phyloP scores from a whole-genome alignment of 78 protist genomes.

The slime mould (Dictyostelium discoideum) region DNA sequence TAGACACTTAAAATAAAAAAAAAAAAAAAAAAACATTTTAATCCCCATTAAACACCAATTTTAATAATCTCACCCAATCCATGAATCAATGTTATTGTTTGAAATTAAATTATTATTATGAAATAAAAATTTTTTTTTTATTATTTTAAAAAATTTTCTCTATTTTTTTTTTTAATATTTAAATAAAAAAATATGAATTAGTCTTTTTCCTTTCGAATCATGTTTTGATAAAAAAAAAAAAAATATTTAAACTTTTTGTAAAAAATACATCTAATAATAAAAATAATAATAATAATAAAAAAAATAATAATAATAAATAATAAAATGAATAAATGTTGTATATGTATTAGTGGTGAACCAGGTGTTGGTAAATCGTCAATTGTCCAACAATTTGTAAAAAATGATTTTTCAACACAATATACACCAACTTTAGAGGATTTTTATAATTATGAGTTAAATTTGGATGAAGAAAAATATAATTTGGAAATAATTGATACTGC shows the following conservation, averaged over 20 bases:
- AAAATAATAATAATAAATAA: neutral
- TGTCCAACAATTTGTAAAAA: constrained; percentile 28
- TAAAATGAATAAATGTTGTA: neutral
- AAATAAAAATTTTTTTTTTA: neutral
- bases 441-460: constrained; percentile 24
- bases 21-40: neutral
- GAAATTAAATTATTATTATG: neutral
- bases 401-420: constrained; percentile 40
- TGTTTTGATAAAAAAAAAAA: neutral
- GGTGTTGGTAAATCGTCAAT: neutral
- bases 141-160: too few relatives aligned
- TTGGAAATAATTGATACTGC: constrained; percentile 96
- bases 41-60: neutral
- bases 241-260: neutral
- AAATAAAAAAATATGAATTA: neutral
- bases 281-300: neutral
- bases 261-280: neutral
- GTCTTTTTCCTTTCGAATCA: neutral
- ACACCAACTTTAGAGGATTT: constrained; percentile 80
- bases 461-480: constrained; percentile 7
- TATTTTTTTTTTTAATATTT: neutral
- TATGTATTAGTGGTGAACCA: neutral
- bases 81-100: neutral
- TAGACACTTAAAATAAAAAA: neutral
- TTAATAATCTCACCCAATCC: neutral